Percentiles rank a stretch among this genome's conserved stretches.
These are phyloP conservation scores for Clarireedia sp. DNA, from an alignment of 2,329 filamentous ascomycete genomes.

Conservation along the genomic window DNA sequence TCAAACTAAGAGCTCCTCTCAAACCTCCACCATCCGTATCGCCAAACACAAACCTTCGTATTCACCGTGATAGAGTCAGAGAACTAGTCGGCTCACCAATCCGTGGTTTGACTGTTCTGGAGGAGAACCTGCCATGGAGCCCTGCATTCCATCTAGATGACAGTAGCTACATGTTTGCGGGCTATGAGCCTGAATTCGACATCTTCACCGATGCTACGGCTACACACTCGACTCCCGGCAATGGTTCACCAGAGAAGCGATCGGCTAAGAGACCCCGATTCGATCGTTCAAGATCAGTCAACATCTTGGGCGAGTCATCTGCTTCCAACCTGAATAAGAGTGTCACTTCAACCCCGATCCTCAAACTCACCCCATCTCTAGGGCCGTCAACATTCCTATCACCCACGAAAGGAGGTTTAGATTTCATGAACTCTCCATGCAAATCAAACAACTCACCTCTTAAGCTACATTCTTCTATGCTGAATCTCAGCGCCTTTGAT, in stretches of 20 bases:
- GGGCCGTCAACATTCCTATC: constrained; percentile 38
- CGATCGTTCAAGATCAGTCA: constrained; percentile 55
- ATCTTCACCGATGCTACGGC: constrained; percentile 44
- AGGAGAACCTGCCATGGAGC: constrained; percentile 53
- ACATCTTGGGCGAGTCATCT: constrained; percentile 50
- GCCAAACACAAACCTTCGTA: constrained; percentile 82
- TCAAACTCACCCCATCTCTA: constrained; percentile 38
- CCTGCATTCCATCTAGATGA: constrained; percentile 61
- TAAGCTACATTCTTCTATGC: constrained; percentile 20
- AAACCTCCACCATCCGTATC: constrained; percentile 64
- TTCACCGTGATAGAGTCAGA: constrained; percentile 77
- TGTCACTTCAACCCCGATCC: constrained; percentile 41
- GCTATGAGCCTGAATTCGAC: constrained; percentile 48
- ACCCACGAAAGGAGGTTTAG: constrained; percentile 47
- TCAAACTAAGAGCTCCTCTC: constrained; percentile 65
- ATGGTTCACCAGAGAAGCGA: constrained; percentile 60
- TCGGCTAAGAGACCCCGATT: constrained; percentile 50
- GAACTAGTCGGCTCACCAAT: constrained; percentile 75
- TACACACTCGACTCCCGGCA: constrained; percentile 38
- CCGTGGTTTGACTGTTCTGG: constrained; percentile 44
- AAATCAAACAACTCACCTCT: constrained; percentile 34
- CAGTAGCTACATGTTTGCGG: constrained; percentile 43
- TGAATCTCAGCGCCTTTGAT: constrained; percentile 21
- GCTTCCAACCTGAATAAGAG: constrained; percentile 41
- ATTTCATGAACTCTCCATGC: constrained; percentile 41